Evolutionary conservation across 2,329 filamentous ascomycete genomes (phyloP).

Genomic region (Trichoderma asperellum): DNA sequence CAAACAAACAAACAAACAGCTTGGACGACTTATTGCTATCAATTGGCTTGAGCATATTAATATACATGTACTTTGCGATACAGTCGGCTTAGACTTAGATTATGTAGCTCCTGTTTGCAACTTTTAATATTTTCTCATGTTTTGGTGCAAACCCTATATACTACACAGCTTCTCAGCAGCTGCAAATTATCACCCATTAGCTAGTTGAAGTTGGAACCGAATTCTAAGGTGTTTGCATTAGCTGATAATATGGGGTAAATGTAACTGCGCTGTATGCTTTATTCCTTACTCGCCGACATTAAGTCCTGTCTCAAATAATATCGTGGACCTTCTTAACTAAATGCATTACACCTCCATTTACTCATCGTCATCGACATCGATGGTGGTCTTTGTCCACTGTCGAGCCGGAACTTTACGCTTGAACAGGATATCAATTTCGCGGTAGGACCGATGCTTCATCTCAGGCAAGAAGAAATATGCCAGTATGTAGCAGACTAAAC

Average conservation of each 20-base stretch:
- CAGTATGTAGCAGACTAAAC: constrained; percentile 2
- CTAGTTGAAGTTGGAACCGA: not conserved
- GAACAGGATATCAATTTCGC: constrained; percentile 8
- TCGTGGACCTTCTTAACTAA: not conserved
- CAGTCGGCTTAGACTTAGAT: no score
- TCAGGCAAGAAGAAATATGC: constrained; percentile 16
- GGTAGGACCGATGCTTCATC: constrained; percentile 12
- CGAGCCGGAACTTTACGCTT: constrained; percentile 12
- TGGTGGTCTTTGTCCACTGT: not conserved
- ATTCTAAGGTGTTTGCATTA: not conserved
- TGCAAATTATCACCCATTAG: fast-evolving
- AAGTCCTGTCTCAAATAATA: not conserved
- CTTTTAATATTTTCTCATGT: no score
- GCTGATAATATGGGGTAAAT: not conserved
- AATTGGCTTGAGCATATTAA: no score
- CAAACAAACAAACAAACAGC: no score
- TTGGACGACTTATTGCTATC: no score
- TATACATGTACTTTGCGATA: no score
- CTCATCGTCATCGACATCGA: constrained; percentile 2
- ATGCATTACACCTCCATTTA: not conserved
- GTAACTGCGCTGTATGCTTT: not conserved
- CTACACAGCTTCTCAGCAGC: not conserved
- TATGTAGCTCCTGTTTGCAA: no score
- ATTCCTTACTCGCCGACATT: not conserved
- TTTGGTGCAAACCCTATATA: not conserved